A percentile compares a stretch with the other conserved stretches of the same genome.
Conservation (phyloP, 176 grass and related monocot species). For the Juncus inflexus region DNA sequence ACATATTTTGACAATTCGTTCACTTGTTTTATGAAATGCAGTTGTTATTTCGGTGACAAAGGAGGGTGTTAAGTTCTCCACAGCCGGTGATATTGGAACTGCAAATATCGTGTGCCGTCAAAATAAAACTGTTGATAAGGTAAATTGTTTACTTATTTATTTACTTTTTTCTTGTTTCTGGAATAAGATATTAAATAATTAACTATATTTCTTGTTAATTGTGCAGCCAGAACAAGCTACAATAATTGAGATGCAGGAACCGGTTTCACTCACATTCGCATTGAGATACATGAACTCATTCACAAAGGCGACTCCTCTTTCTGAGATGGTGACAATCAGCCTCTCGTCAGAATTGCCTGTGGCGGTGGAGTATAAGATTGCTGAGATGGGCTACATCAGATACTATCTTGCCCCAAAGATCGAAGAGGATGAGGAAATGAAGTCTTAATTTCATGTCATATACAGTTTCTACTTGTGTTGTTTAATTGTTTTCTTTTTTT, state of each 20-base stretch:
- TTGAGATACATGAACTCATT: slow-evolving; percentile 96
- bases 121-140: slow-evolving; percentile 92
- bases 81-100: slow-evolving; percentile 87
- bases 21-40: not conserved
- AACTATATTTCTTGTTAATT: not conserved
- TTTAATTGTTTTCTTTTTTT: not conserved
- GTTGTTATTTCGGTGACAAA: slow-evolving; percentile 95
- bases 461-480: not conserved
- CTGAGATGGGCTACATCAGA: slow-evolving; percentile 82
- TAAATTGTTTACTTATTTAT: too few species aligned
- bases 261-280: slow-evolving; percentile 80
- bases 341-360: slow-evolving; percentile 81
- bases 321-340: slow-evolving; percentile 66
- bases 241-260: slow-evolving; percentile 85
- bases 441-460: slow-evolving; percentile 29
- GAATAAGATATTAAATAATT: not conserved
- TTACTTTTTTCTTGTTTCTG: not conserved
- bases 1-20: not conserved
- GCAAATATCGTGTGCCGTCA: slow-evolving; percentile 95
- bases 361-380: slow-evolving; percentile 92
- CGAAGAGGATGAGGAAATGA: slow-evolving; percentile 90
- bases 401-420: slow-evolving; percentile 90
- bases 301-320: slow-evolving; percentile 77
- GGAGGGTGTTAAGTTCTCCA: slow-evolving; percentile 95
- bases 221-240: slow-evolving; percentile 73